Conservation (phyloP, 2,329 filamentous ascomycete species). For the Colletotrichum salicis region DNA sequence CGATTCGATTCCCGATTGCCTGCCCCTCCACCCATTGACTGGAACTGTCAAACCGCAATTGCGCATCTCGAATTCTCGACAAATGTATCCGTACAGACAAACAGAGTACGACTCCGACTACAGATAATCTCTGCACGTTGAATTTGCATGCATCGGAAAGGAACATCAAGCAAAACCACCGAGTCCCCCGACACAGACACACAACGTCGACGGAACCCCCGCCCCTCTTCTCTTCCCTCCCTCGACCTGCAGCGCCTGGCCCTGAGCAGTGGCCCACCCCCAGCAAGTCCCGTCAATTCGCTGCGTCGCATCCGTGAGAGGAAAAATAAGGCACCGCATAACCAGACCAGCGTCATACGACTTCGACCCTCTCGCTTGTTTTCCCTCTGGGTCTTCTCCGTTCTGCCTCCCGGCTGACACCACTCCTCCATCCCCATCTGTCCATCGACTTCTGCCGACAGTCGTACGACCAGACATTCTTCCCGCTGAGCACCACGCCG, state of each 20-base stretch:
- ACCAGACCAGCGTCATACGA: conserved; percentile 34
- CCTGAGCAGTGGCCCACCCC: too few species aligned
- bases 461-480: conserved; percentile 24
- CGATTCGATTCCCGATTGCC: not conserved
- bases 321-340: not conserved
- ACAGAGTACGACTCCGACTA: conserved; percentile 4
- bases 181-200: too few species aligned
- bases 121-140: not conserved
- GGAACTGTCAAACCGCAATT: not conserved
- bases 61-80: not conserved
- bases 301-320: not conserved
- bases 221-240: not conserved
- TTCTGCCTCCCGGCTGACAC: conserved; percentile 20
- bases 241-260: not conserved
- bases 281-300: not conserved
- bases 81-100: not conserved
- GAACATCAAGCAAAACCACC: not conserved
- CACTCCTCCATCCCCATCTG: conserved; percentile 21
- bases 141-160: not conserved
- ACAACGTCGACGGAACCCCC: not conserved
- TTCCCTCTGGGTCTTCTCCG: conserved; percentile 24
- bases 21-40: conserved; percentile 1
- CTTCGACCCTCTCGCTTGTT: conserved; percentile 6
- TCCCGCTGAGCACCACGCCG: conserved; percentile 24
- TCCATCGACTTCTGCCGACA: conserved; percentile 28